phyloP scores from a whole-genome alignment of 495 filamentous ascomycete genomes.

The Podospora fimiseda region DNA sequence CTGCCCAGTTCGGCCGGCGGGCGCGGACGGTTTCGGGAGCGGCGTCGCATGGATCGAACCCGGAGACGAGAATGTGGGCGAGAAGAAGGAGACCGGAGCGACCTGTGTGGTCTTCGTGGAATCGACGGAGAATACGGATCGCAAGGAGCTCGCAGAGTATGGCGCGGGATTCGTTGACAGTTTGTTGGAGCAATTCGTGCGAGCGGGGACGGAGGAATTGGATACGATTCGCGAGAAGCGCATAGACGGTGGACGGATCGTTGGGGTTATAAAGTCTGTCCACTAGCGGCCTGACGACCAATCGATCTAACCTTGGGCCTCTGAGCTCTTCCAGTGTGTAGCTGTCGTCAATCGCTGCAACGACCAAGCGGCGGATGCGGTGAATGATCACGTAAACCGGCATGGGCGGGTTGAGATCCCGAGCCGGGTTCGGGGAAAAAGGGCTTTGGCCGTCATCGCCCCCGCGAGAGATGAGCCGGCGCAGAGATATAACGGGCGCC shows the following conservation, averaged over 20 bases:
- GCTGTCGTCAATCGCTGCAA: conserved; percentile 46
- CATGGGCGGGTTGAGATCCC: conserved; percentile 12
- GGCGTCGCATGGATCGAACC: conserved; percentile 57
- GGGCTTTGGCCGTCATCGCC: conserved; percentile 6
- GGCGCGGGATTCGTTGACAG: conserved; percentile 53
- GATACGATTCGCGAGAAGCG: conserved; percentile 56
- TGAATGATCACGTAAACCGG: conserved; percentile 45
- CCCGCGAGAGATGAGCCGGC: conserved; percentile 9
- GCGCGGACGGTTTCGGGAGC: conserved; percentile 45
- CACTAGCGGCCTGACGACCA: conserved; percentile 53
- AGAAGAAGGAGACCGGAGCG: conserved; percentile 50
- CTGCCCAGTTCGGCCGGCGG: conserved; percentile 38
- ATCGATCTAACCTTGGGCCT: conserved; percentile 51
- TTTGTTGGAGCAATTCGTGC: conserved; percentile 51
- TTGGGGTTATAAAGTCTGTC: conserved; percentile 52
- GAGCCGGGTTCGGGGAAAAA: background rate
- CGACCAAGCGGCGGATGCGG: conserved; percentile 27
- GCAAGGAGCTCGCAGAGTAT: conserved; percentile 56
- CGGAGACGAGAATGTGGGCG: conserved; percentile 54
- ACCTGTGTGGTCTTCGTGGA: conserved; percentile 53
- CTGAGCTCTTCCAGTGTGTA: conserved; percentile 55
- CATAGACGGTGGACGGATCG: conserved; percentile 57
- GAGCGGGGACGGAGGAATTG: conserved; percentile 56
- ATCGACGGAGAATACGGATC: conserved; percentile 50
- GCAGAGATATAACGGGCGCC: conserved; percentile 15